Evolutionary conservation across 345 rosid genomes (phyloP).

Genomic region (Hypericum perforatum): DNA sequence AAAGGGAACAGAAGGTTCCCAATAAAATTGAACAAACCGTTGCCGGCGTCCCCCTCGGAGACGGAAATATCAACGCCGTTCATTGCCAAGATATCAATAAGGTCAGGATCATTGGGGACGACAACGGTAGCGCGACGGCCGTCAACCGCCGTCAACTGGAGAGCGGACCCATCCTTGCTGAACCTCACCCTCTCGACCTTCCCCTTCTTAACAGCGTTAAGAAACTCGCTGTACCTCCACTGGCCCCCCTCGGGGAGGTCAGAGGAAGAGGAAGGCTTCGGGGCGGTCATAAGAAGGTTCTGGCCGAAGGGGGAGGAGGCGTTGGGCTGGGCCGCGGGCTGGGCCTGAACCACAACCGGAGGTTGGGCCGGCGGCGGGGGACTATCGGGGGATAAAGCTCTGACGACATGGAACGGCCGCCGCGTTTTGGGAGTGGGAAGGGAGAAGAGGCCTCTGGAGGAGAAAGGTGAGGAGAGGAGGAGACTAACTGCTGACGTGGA

Average conservation of each 20-base stretch:
- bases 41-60: constrained; percentile 62
- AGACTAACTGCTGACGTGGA: constrained; percentile 24
- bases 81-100: constrained; percentile 64
- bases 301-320: constrained; percentile 38
- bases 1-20: constrained; percentile 60
- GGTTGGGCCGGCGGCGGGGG: constrained; percentile 19
- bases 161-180: constrained; percentile 58
- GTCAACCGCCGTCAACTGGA: constrained; percentile 54
- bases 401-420: constrained; percentile 19
- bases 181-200: constrained; percentile 68
- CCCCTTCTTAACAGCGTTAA: constrained; percentile 67
- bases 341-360: constrained; percentile 39
- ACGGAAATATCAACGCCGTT: constrained; percentile 72
- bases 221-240: constrained; percentile 78
- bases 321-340: constrained; percentile 31
- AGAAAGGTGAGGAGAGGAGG: constrained; percentile 34
- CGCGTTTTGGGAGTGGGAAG: constrained; percentile 60
- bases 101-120: constrained; percentile 69
- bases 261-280: constrained; percentile 42
- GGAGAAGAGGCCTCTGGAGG: constrained; percentile 36
- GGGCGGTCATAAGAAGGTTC: constrained; percentile 45
- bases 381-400: constrained; percentile 44
- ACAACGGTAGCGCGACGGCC: constrained; percentile 57
- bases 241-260: constrained; percentile 64
- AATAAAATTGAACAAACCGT: constrained; percentile 45